Evolutionary conservation across 78 protist genomes (phyloP), one percentile per base, ranked within the genome.

Genomic region (Polysphondylium violaceum): DNA sequence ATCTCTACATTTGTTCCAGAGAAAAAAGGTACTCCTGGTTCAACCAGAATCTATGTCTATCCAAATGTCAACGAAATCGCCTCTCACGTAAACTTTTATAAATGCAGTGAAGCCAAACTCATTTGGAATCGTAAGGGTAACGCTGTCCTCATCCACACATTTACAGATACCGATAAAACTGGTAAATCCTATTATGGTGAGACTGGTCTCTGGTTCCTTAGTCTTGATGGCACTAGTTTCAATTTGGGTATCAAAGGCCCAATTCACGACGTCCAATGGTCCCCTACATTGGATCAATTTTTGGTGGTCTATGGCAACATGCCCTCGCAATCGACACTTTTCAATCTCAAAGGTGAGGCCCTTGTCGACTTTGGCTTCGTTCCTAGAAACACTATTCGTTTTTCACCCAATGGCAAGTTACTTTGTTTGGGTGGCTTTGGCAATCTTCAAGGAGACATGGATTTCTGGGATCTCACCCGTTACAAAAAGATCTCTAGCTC

Each of bases 361-460:
- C 23, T 88, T n/a, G 87, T 78, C 0, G 94, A 88, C 25, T 73
- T 88, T 47, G 94, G 94, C 23, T 40, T 81, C 36, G n/a, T 43
- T 64, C 87, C 94, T 31, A 74, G 85, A 38, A 88, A 88, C 56
- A 88, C 94, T n/a, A 47, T 88, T 72, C 58, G 94, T 36, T 88
- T 76, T 75, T 78, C 89, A 11, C 94, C 94, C 12, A 88, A 88
- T 33, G 94, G 89, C 17, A 76, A 72, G 31, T 17, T 88, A 0
- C 61, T 88, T 12, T 25, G 41, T 33, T 35, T 88, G 4, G 94
- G 94, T 67, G 94, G 94, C 14, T 88, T 88, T 51, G 94, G 94
- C 21, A 88, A 88, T 63, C 40, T 88, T 31, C 94, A 88, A 67
- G 94, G 94, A 23, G 89, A 88, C 16, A 88, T 88, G 94, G 94